These are phyloP conservation scores for Kuraishia piskuri DNA, from an alignment of 805 yeast species.

Conservation along the genomic window DNA sequence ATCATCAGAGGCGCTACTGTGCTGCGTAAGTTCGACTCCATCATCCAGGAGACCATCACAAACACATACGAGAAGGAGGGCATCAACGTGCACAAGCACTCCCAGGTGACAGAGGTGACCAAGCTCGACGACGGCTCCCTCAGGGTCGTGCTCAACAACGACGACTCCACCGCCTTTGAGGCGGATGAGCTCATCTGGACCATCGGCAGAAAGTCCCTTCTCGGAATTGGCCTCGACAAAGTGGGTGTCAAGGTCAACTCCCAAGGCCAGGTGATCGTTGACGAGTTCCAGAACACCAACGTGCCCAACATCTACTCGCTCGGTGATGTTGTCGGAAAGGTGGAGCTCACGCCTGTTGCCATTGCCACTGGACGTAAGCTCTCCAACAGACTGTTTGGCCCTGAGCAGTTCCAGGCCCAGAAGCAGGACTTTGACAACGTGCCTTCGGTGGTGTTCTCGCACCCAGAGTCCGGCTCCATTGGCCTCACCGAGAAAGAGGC, in stretches of 20 bases:
- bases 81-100: constrained; percentile 64
- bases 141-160: constrained; percentile 35
- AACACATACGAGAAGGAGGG: constrained; percentile 77
- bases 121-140: constrained; percentile 40
- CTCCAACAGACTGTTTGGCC: constrained; percentile 87
- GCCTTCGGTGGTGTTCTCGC: constrained; percentile 96
- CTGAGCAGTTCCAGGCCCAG: constrained; percentile 55
- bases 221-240: constrained; percentile 68
- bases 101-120: constrained; percentile 41
- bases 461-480: constrained; percentile 94
- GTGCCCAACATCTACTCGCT: constrained; percentile 68
- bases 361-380: constrained; percentile 96
- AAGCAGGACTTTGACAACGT: constrained; percentile 81
- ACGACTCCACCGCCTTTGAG: constrained; percentile 28
- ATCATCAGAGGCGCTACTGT: constrained; percentile 89
- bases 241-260: constrained; percentile 61
- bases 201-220: constrained; percentile 76
- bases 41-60: constrained; percentile 73
- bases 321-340: constrained; percentile 91
- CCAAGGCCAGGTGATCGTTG: constrained; percentile 60
- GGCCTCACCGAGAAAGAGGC: constrained; percentile 84
- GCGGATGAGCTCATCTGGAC: constrained; percentile 92
- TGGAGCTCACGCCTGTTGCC: constrained; percentile 96
- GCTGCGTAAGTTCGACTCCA: constrained; percentile 77
- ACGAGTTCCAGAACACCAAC: constrained; percentile 81